Evolutionary conservation across 768 basidiomycete genomes (phyloP).

Genomic region (Crassisporium funariophilum): DNA sequence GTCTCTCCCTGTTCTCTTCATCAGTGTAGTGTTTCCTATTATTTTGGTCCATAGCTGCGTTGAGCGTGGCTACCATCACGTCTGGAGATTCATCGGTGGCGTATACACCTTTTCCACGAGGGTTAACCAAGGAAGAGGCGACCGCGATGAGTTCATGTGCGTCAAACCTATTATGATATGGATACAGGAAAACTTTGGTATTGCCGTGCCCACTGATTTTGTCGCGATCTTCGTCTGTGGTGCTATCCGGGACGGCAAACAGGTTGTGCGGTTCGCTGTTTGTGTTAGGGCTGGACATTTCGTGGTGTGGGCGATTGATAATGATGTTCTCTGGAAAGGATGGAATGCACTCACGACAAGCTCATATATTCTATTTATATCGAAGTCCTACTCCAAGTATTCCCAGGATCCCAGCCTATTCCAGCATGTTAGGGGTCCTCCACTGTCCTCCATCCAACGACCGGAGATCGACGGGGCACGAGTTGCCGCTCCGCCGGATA

Average conservation of each 20-base stretch:
- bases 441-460: too few species aligned
- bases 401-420: too few species aligned
- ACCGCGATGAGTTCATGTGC: conserved; percentile 45
- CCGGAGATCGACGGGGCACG: too few species aligned
- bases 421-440: too few species aligned
- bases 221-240: conserved; percentile 18
- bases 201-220: conserved; percentile 15
- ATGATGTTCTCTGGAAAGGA: conserved; percentile 5
- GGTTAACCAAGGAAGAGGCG: conserved; percentile 46
- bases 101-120: conserved; percentile 53
- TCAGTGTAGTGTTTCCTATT: conserved; percentile 29
- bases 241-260: conserved; percentile 29
- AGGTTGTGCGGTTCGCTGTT: conserved; percentile 29
- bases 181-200: conserved; percentile 36
- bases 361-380: too few species aligned
- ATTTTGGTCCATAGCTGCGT: conserved; percentile 33
- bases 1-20: conserved; percentile 38
- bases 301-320: conserved; percentile 1
- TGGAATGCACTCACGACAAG: conserved; percentile 7
- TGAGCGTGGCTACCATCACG: conserved; percentile 39
- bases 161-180: conserved; percentile 41
- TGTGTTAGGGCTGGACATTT: conserved; percentile 20
- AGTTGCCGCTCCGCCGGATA: too few species aligned
- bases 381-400: too few species aligned
- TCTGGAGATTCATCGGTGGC: conserved; percentile 56